Conservation (phyloP, 257 asterid genomes). For the Solanum etuberosum region DNA sequence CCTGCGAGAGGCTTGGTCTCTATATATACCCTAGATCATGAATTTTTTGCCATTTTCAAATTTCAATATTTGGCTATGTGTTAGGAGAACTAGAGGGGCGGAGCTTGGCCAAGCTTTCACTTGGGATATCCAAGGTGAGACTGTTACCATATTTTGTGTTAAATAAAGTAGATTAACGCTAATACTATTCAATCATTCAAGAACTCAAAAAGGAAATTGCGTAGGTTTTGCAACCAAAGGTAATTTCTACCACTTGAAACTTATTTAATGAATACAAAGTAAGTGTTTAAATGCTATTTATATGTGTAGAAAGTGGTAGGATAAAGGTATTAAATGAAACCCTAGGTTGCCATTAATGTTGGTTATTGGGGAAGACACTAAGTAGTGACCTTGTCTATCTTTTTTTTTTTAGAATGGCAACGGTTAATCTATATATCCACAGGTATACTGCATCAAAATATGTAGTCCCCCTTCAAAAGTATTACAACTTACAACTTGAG, state of each 20-base stretch:
- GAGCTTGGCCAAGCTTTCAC: neutral
- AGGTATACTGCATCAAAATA: neutral
- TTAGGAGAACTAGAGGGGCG: neutral
- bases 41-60: neutral
- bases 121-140: neutral
- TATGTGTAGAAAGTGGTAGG: neutral
- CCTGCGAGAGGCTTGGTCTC: neutral
- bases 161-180: neutral
- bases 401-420: neutral
- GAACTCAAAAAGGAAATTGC: neutral
- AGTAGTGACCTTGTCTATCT: neutral
- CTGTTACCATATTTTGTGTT: neutral
- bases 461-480: neutral
- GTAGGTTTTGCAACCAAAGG: neutral
- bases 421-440: neutral
- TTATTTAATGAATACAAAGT: neutral
- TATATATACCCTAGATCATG: neutral
- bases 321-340: neutral
- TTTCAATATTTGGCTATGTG: neutral
- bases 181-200: neutral
- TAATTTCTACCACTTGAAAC: neutral
- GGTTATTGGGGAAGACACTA: neutral
- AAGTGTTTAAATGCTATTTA: neutral
- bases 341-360: neutral
- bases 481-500: neutral